Evolutionary conservation across 2,329 filamentous ascomycete genomes (phyloP), one percentile per base, ranked within the genome.

Genomic region (Penicillium aurantiogriseum): DNA sequence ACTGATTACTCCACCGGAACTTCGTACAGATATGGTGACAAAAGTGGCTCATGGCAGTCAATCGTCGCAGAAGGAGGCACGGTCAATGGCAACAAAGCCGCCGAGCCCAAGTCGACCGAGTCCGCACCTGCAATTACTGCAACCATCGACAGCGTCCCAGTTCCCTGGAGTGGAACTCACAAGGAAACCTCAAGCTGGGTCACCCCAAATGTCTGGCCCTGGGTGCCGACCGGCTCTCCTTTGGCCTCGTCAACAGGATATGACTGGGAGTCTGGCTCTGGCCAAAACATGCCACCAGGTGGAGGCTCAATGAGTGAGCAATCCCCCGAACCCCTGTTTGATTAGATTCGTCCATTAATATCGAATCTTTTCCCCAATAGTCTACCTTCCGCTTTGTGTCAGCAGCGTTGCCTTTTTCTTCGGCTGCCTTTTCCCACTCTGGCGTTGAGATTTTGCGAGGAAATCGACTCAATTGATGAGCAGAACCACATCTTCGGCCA

Each of bases 1-100:
- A 88, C 87, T 51, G 94, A 99, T 79, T 99, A 97, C 79, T 97
- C 92, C 23, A 97, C 92, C 1, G 94, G 94, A 53, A 88, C 83
- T 19, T 80, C 88, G 62, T 99, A 99, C 80, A 81, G 79, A 56
- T 99, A 97, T 78, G 84, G 84, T 64, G 90, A 94, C 72, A 84
- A 82, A 38, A 88, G 83, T 47, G 94, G 94, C 47, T 84, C 81
- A 23, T 96, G 91, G 90, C 71, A 85, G 63, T 93, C 90, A 48
- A 97, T 99, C 74, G 77, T 84, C 66, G 86, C 93, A 52, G 83
- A 88, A n/a, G 92, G 86, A 63, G 94, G 94, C 60, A 75, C 80
- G 63, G 80, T 97, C 73, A 91, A 91, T 73, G 85, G 84, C 31
- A 73, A 89, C 35, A 69, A 63, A 58, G 84, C 79, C 35, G 77